Conservation (phyloP, 1,284 basidiomycete species). For the Ceratobasidium sp. region DNA sequence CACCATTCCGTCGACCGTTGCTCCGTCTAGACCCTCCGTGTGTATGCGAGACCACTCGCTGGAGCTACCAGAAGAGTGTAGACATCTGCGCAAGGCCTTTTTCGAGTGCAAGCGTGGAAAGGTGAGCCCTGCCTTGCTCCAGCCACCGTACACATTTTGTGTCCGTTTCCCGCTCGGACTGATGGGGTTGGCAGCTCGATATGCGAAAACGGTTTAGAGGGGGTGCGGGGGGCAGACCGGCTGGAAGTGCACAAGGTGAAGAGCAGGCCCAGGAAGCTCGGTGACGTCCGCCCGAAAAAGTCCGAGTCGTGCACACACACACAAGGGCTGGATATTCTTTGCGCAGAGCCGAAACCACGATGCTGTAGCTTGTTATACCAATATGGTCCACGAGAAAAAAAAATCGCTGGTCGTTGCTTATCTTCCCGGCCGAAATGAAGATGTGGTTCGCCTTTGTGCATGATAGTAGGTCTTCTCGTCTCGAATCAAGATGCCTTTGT, state of each 20-base stretch:
- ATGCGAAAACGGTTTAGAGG: constrained; percentile 39
- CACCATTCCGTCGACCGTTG: not conserved
- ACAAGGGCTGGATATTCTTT: constrained; percentile 1
- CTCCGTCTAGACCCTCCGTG: constrained; percentile 24
- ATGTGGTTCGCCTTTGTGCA: not conserved
- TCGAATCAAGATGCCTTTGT: not conserved
- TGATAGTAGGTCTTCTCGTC: not conserved
- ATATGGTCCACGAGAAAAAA: not conserved
- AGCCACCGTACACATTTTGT: not conserved
- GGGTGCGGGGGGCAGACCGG: constrained; percentile 8
- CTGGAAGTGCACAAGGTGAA: not conserved
- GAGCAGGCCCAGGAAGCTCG: not conserved
- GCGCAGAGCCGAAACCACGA: not conserved
- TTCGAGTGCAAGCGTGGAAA: constrained; percentile 35
- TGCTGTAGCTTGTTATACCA: not conserved
- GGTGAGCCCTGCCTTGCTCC: constrained; percentile 10
- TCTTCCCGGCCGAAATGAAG: not conserved
- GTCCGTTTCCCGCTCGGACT: constrained; percentile 1
- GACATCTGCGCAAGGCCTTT: constrained; percentile 34
- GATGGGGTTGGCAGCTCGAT: constrained; percentile 15
- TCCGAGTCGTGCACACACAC: no score
- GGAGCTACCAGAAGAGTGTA: constrained; percentile 31
- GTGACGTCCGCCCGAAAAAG: no score
- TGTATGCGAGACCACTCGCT: constrained; percentile 22
- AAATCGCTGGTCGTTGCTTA: not conserved